Evolutionary conservation across 768 basidiomycete species (phyloP), one percentile per base, ranked within the genome.

Genomic region (Boletus sp.): DNA sequence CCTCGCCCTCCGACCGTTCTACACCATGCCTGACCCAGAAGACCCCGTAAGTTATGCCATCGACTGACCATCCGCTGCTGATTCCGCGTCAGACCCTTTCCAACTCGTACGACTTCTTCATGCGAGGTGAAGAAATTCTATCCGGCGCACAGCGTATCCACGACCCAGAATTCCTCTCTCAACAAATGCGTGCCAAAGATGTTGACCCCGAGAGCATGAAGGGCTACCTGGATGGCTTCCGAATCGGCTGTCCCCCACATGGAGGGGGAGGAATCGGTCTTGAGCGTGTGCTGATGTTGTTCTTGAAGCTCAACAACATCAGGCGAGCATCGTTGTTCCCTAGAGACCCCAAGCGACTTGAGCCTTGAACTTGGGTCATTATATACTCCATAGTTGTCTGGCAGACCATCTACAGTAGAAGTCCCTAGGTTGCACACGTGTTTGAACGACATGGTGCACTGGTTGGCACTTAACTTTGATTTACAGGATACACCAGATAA

Each of bases 51-150:
- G 86, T 75, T 30, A 46, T 40, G 50, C 17, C 58, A 50, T 37
- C 29, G 29, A 44, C 47, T 59, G 35, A 40, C 33, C 42, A 35
- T 33, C 17, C 2, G 30, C 17, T 45, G 36, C 63, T 58, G 20
- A 59, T 32, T 52, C 10, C 18, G 36, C 30, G 32, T 20, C 66
- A 95, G 89, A 86, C 84, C 8, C 78, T 97, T 40, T 98, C 97
- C 50, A 98, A 98, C 75, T 98, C 97, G 24, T 99, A 98, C 74
- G 97, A 99, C 76, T 98, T 99, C 77, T 98, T 99, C 83, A 98
- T 99, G 96, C 85, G 97, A 33, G 97, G 97, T 11, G 94, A 99
- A 75, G 97, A 99, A 74, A 98, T 99, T 67, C 81, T 98, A 40
- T 98, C 96, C 4, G 97, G 97, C 15, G 97, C 96, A 29, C 97